Evolutionary conservation across 768 basidiomycete species (phyloP).

Genomic region (Lepiota brunneoincarnata): DNA sequence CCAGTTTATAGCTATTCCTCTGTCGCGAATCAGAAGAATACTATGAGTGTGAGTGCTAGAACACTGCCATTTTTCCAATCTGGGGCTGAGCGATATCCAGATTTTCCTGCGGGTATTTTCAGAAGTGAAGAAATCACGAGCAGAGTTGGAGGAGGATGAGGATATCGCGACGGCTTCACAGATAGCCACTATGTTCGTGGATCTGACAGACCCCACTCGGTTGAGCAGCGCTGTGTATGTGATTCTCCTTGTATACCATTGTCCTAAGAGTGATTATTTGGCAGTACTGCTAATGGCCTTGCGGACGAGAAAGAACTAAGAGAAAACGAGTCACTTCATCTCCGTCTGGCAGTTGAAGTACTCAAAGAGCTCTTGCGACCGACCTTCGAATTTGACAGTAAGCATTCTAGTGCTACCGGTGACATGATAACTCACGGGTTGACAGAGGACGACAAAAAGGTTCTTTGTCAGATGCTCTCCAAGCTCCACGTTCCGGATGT

Average conservation of each 20-base stretch:
- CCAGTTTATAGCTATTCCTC: slow-evolving; percentile 92
- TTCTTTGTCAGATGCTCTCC: slow-evolving; percentile 58
- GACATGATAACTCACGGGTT: background rate
- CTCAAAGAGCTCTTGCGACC: slow-evolving; percentile 27
- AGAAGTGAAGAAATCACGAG: slow-evolving; percentile 52
- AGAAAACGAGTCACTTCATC: slow-evolving; percentile 37
- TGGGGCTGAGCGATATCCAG: slow-evolving; percentile 32
- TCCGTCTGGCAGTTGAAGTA: slow-evolving; percentile 58
- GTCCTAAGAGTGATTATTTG: background rate
- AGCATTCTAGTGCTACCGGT: background rate
- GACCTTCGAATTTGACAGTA: slow-evolving; percentile 21
- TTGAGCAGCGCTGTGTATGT: slow-evolving; percentile 44
- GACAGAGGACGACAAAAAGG: slow-evolving; percentile 66
- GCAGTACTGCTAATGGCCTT: slow-evolving; percentile 9
- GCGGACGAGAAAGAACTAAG: slow-evolving; percentile 8
- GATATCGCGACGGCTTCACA: slow-evolving; percentile 72
- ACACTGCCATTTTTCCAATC: background rate
- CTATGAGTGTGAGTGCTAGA: slow-evolving; percentile 36
- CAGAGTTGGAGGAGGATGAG: slow-evolving; percentile 67
- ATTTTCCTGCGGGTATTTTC: slow-evolving; percentile 73
- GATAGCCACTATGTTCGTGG: slow-evolving; percentile 72
- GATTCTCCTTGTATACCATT: background rate
- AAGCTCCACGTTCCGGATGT: slow-evolving; percentile 69
- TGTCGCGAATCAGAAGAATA: slow-evolving; percentile 69
- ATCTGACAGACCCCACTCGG: slow-evolving; percentile 77